Percentiles rank a stretch among this genome's conserved stretches.
phyloP scores from a whole-genome alignment of 2,329 filamentous ascomycete species.

The Clonostachys byssicola region DNA sequence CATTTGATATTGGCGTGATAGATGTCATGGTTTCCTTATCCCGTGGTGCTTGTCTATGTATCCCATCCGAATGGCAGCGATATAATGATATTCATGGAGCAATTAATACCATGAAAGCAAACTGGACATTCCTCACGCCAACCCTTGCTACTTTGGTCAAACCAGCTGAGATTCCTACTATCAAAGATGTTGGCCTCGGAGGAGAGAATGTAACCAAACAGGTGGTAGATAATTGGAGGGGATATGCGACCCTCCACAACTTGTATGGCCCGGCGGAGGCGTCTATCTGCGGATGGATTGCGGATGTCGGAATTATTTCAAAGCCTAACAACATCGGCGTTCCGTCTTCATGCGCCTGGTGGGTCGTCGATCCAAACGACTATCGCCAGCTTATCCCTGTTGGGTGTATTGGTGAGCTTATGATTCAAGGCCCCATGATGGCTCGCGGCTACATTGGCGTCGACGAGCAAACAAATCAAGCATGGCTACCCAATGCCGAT shows the following conservation, averaged over 20 bases:
- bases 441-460: constrained; percentile 8
- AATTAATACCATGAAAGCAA: background rate
- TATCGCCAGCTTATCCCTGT: constrained; percentile 7
- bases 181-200: constrained; percentile 5
- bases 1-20: constrained; percentile 1
- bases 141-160: constrained; percentile 8
- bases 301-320: background rate
- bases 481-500: constrained; percentile 17
- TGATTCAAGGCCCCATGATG: constrained; percentile 12
- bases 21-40: constrained; percentile 3
- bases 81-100: background rate
- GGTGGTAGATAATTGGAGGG: constrained; percentile 5
- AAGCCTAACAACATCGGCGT: constrained; percentile 6
- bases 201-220: constrained; percentile 6
- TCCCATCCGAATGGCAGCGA: constrained; percentile 7
- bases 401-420: constrained; percentile 9
- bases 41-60: constrained; percentile 7
- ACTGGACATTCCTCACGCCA: constrained; percentile 7
- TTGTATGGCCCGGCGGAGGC: constrained; percentile 35
- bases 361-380: constrained; percentile 9
- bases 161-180: constrained; percentile 5
- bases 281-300: constrained; percentile 1
- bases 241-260: constrained; percentile 18
- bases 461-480: constrained; percentile 1
- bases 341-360: constrained; percentile 5